phyloP scores from a whole-genome alignment of 139 green algal genomes.

The Chlamydomonas eustigma region DNA sequence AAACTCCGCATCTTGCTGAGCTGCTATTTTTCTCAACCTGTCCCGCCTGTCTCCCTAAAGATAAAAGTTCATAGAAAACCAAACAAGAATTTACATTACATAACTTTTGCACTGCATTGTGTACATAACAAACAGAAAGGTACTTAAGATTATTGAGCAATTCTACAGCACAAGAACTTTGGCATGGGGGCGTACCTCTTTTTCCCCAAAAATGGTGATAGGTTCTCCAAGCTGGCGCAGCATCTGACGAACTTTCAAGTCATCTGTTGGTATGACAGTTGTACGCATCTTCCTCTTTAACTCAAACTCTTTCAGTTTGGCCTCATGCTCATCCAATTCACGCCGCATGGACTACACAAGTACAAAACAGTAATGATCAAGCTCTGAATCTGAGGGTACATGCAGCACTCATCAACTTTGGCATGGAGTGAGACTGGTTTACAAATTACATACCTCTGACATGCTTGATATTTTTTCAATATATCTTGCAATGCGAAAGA shows the following conservation, averaged over 20 bases:
- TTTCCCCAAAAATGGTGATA: constrained; percentile 95
- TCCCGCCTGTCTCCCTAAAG: constrained; percentile 84
- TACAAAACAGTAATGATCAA: neutral
- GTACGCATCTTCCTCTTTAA: constrained; percentile 53
- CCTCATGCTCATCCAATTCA: constrained; percentile 56
- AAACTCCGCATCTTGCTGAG: constrained; percentile 58
- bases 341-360: constrained; percentile 24
- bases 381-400: too few relatives aligned
- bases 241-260: constrained; percentile 61
- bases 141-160: too few relatives aligned
- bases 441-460: too few relatives aligned
- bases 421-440: too few relatives aligned
- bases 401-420: too few relatives aligned
- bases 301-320: constrained; percentile 73
- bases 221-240: constrained; percentile 83
- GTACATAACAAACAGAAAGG: too few relatives aligned
- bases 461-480: too few relatives aligned
- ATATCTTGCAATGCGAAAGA: too few relatives aligned
- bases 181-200: constrained; percentile 66
- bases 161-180: too few relatives aligned
- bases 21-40: constrained; percentile 77
- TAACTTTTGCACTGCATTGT: too few relatives aligned
- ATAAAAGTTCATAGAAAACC: too few relatives aligned
- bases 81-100: too few relatives aligned
- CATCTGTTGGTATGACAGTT: constrained; percentile 71